Evolutionary conservation across 441 rosid genomes (phyloP).

Genomic region (Viola pubescens): DNA sequence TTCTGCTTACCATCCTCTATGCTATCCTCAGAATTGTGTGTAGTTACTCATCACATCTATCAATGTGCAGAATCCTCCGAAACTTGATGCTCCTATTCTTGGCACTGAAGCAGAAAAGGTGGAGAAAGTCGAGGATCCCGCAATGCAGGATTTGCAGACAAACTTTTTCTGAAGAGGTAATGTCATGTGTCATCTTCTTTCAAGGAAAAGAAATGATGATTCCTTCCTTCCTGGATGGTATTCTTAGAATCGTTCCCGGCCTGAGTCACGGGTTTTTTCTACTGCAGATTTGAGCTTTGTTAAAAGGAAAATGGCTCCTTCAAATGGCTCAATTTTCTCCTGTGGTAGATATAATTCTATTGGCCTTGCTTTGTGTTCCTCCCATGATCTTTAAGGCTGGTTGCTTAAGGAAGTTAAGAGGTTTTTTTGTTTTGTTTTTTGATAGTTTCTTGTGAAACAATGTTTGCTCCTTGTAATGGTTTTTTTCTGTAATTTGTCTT

Average conservation of each 20-base stretch:
- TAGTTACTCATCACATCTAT: not conserved
- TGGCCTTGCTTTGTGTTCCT: no score
- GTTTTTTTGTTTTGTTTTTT: not conserved
- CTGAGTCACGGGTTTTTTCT: not conserved
- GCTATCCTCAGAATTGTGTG: no score
- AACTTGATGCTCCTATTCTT: conserved; percentile 57
- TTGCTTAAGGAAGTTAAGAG: not conserved
- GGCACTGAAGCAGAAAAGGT: conserved; percentile 36
- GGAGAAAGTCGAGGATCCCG: conserved; percentile 49
- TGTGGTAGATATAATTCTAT: not conserved
- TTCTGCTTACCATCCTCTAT: not conserved
- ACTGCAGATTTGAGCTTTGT: not conserved
- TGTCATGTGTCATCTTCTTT: not conserved
- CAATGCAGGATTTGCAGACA: conserved; percentile 58
- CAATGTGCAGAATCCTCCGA: conserved; percentile 59
- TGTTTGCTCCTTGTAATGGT: conserved; percentile 4
- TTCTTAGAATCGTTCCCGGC: not conserved
- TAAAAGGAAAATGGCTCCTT: not conserved
- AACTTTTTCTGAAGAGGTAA: conserved; percentile 54
- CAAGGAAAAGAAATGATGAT: not conserved
- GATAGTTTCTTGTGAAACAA: not conserved
- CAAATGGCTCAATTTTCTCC: not conserved
- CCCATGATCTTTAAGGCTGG: no score
- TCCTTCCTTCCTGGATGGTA: not conserved
- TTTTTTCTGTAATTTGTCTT: not conserved